phyloP scores from a whole-genome alignment of 164 flowering plant species.

The Sextonia rubra region DNA sequence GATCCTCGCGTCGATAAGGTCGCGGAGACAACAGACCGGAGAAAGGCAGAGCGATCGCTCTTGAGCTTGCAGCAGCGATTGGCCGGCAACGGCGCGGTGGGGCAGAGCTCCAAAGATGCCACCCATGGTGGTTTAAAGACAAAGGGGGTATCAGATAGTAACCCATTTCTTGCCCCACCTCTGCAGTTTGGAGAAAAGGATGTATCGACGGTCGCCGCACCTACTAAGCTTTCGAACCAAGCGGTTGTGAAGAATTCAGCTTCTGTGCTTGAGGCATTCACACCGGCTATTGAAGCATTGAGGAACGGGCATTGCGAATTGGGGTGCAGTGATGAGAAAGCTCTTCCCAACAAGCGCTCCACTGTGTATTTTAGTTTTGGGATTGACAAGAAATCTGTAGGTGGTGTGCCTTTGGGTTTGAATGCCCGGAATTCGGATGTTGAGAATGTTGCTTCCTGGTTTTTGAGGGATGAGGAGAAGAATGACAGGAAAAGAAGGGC shows the following conservation, averaged over 20 bases:
- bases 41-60: constrained; percentile 91
- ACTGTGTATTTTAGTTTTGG: constrained; percentile 50
- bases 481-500: constrained; percentile 96
- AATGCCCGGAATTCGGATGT: constrained; percentile 34
- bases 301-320: constrained; percentile 39
- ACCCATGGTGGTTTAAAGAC: constrained; percentile 15
- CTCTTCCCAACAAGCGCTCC: constrained; percentile 51
- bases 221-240: constrained; percentile 27
- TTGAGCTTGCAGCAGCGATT: constrained; percentile 82
- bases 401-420: constrained; percentile 47
- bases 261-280: constrained; percentile 68
- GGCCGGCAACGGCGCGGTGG: constrained; percentile 35
- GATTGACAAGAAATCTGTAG: constrained; percentile 49
- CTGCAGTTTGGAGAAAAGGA: constrained; percentile 47
- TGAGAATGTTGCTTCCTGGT: constrained; percentile 23
- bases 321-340: constrained; percentile 32
- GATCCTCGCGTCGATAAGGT: constrained; percentile 71
- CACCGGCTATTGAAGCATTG: constrained; percentile 73
- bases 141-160: constrained; percentile 22
- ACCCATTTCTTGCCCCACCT: constrained; percentile 33
- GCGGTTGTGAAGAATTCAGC: constrained; percentile 23
- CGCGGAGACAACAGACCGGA: constrained; percentile 76
- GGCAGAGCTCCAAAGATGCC: constrained; percentile 12
- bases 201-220: constrained; percentile 30
- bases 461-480: constrained; percentile 61